phyloP scores from a whole-genome alignment of 1,284 basidiomycete genomes.

The Ganoderma multipileum region DNA sequence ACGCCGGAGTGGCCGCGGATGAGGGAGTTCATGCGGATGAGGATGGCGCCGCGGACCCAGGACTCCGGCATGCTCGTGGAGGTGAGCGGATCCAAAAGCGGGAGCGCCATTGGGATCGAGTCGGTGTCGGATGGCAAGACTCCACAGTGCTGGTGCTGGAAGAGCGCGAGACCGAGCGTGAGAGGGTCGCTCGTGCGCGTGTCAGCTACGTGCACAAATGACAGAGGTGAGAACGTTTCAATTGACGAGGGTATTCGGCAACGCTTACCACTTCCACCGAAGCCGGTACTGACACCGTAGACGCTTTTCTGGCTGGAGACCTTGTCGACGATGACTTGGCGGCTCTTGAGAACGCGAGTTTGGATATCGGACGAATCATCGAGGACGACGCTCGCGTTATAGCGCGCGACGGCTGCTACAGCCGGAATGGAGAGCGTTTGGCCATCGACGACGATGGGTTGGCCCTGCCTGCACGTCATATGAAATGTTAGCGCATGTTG shows the following conservation, averaged over 20 bases:
- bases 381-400: slow-evolving; percentile 59
- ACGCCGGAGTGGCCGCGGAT: slow-evolving; percentile 90
- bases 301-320: slow-evolving; percentile 73
- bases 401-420: slow-evolving; percentile 75
- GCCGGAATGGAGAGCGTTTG: slow-evolving; percentile 75
- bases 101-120: slow-evolving; percentile 53
- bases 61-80: slow-evolving; percentile 84
- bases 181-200: slow-evolving; percentile 76
- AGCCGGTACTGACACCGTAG: slow-evolving; percentile 86
- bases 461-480: slow-evolving; percentile 55
- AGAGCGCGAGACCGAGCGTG: slow-evolving; percentile 75
- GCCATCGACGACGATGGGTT: slow-evolving; percentile 70
- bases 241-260: slow-evolving; percentile 2
- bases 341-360: slow-evolving; percentile 62
- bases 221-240: slow-evolving; percentile 10
- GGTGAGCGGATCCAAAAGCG: slow-evolving; percentile 71
- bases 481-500: slow-evolving; percentile 2
- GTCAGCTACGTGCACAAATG: slow-evolving; percentile 49
- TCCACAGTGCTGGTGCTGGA: slow-evolving; percentile 83
- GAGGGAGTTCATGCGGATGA: slow-evolving; percentile 87
- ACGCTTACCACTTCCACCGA: slow-evolving; percentile 73
- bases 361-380: slow-evolving; percentile 55
- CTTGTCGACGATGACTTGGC: slow-evolving; percentile 69
- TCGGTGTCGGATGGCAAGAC: slow-evolving; percentile 63
- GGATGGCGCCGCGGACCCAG: slow-evolving; percentile 90